A percentile compares a stretch with the other conserved stretches of the same genome.
Evolutionary conservation across 2,329 filamentous ascomycete genomes (phyloP).

Genomic region (Saccharata proteae): DNA sequence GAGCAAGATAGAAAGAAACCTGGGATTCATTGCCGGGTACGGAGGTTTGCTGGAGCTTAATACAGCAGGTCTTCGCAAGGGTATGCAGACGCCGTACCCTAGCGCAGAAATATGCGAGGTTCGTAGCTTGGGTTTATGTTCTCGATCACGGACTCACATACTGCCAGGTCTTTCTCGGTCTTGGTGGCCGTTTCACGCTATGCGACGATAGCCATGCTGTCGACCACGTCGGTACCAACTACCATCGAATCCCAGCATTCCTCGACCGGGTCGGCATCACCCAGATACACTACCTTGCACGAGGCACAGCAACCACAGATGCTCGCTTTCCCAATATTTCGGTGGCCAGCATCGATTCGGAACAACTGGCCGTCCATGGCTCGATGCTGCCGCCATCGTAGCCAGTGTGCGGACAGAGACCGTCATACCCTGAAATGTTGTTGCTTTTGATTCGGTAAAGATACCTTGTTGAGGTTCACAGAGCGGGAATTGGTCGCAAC

Average conservation of each 20-base stretch:
- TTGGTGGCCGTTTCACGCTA: conserved; percentile 74
- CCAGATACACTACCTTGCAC: conserved; percentile 37
- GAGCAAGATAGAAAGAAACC: conserved; percentile 60
- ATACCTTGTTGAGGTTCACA: no score
- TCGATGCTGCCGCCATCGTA: no score
- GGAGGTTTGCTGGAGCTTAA: conserved; percentile 85
- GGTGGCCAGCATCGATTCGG: conserved; percentile 22
- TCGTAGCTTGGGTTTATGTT: no score
- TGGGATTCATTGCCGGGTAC: conserved; percentile 57
- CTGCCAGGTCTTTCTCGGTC: conserved; percentile 54
- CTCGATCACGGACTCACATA: conserved; percentile 13
- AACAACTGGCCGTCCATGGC: conserved; percentile 17
- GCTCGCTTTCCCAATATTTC: conserved; percentile 21
- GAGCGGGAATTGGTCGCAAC: no score
- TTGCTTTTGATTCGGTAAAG: no score
- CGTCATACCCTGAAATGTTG: no score
- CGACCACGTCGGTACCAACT: conserved; percentile 80
- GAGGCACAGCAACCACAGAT: conserved; percentile 14
- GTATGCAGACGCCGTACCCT: conserved; percentile 83
- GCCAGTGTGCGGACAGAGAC: no score
- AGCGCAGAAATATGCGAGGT: conserved; percentile 65
- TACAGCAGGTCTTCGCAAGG: conserved; percentile 76
- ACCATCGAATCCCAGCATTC: conserved; percentile 57
- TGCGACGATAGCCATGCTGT: conserved; percentile 92
- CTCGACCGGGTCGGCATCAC: conserved; percentile 53